These are phyloP conservation scores for Aspergillus indologenus DNA, from an alignment of 495 filamentous ascomycete species.

Conservation along the genomic window DNA sequence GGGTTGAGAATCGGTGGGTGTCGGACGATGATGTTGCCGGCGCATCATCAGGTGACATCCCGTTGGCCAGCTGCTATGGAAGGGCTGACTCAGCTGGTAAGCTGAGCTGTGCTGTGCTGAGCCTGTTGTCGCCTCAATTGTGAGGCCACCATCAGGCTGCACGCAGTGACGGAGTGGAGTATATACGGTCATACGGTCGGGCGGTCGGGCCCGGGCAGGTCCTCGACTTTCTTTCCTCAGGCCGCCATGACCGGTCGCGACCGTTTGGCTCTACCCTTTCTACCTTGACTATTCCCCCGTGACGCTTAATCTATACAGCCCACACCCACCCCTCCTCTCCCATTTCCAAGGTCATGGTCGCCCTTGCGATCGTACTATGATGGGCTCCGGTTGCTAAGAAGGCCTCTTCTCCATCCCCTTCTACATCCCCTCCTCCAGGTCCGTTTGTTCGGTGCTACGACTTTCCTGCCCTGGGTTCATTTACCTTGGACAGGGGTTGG, in stretches of 20 bases:
- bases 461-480: background rate
- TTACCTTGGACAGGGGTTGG: background rate
- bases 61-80: conserved; percentile 24
- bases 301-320: no score
- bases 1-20: conserved; percentile 30
- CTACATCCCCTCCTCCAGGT: background rate
- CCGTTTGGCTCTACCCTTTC: background rate
- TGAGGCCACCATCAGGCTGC: no score
- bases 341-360: background rate
- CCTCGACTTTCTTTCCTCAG: background rate
- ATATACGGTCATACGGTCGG: background rate
- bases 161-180: background rate
- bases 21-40: conserved; percentile 41
- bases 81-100: conserved; percentile 26
- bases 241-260: background rate
- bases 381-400: background rate
- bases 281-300: no score
- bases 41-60: conserved; percentile 36
- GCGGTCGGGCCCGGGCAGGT: background rate
- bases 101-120: no score
- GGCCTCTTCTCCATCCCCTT: background rate
- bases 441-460: background rate
- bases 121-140: no score
- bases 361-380: background rate
- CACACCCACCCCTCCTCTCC: background rate